phyloP scores from a whole-genome alignment of 1,284 basidiomycete species.

The Ustilago nuda region DNA sequence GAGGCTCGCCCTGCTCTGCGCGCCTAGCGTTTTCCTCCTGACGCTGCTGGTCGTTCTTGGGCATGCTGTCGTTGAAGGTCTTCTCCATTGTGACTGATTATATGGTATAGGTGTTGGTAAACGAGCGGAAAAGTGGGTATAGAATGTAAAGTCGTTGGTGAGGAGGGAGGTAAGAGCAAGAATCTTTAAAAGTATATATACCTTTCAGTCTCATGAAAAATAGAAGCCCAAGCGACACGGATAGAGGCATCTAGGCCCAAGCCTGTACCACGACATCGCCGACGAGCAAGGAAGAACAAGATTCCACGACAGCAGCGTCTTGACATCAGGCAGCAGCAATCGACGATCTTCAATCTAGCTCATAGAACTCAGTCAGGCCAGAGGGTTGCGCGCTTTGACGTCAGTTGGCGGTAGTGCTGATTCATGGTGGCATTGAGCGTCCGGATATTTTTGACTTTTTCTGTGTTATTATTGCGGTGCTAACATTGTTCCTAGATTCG shows the following conservation, averaged over 20 bases:
- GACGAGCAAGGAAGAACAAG: neutral
- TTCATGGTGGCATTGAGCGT: constrained; percentile 24
- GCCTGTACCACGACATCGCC: neutral
- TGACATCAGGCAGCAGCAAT: constrained; percentile 30
- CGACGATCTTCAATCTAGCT: constrained; percentile 11
- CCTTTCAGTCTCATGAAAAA: too few species aligned
- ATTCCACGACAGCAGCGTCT: constrained; percentile 5
- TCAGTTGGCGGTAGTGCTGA: constrained; percentile 22
- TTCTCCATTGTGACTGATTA: constrained; percentile 41
- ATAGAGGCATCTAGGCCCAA: neutral
- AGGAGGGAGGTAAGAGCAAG: neutral
- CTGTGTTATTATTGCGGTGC: neutral
- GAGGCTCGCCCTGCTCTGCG: constrained; percentile 47
- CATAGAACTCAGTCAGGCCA: neutral
- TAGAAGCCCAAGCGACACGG: neutral
- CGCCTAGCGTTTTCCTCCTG: constrained; percentile 45
- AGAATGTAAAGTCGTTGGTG: neutral
- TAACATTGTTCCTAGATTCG: neutral
- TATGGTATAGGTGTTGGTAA: neutral
- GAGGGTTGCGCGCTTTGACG: constrained; percentile 21
- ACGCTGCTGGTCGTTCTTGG: constrained; percentile 43
- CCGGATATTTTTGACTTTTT: constrained; percentile 1
- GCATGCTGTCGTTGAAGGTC: constrained; percentile 52
- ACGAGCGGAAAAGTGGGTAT: neutral
- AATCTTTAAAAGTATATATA: too few species aligned